Evolutionary conservation across 768 basidiomycete genomes (phyloP).

Genomic region (Boletus tylopilopsis): DNA sequence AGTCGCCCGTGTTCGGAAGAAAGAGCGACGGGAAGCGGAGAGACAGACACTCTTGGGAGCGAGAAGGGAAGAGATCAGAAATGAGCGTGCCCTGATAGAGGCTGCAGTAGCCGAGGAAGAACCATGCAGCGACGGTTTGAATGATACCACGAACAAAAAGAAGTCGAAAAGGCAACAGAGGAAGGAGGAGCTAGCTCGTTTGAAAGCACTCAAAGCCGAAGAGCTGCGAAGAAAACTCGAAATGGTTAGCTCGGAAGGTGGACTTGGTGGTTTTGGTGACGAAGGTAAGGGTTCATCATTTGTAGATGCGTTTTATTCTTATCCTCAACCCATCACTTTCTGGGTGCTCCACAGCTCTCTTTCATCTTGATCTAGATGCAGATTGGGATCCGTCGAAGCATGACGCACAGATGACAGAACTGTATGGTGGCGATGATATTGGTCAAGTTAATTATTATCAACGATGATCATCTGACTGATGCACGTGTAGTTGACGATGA

Average conservation of each 20-base stretch:
- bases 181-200: constrained; percentile 74
- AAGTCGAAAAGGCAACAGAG: constrained; percentile 20
- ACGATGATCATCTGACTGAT: neutral
- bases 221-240: constrained; percentile 77
- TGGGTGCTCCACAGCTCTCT: constrained; percentile 42
- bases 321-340: neutral
- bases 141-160: constrained; percentile 63
- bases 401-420: constrained; percentile 73
- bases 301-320: neutral
- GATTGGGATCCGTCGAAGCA: constrained; percentile 91
- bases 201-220: constrained; percentile 82
- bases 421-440: constrained; percentile 58
- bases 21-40: constrained; percentile 62
- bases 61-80: constrained; percentile 70
- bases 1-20: constrained; percentile 75
- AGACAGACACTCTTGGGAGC: constrained; percentile 75
- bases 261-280: constrained; percentile 35
- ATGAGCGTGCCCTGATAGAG: constrained; percentile 59
- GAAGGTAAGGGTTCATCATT: constrained; percentile 21
- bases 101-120: constrained; percentile 71
- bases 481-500: constrained; percentile 25
- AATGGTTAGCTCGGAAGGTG: constrained; percentile 67
- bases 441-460: constrained; percentile 14
- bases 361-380: constrained; percentile 78
- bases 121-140: constrained; percentile 48